Evolutionary conservation across 1,284 basidiomycete species (phyloP).

Genomic region (Earliella scabrosa): DNA sequence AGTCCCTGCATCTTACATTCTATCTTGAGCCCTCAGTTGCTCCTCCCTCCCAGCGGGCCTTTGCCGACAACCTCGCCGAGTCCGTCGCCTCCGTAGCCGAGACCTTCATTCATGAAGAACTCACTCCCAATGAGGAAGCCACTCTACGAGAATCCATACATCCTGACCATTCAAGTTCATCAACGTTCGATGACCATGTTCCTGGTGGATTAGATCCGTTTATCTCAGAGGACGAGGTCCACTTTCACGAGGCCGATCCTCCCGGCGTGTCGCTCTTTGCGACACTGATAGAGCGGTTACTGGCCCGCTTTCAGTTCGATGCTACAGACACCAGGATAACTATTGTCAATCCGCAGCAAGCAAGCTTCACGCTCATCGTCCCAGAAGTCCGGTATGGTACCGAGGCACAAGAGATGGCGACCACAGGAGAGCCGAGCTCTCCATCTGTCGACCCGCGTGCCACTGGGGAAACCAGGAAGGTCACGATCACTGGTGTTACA

Average conservation of each 20-base stretch:
- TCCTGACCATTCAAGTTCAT: slow-evolving; percentile 37
- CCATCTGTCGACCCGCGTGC: not conserved
- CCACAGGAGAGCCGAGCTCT: not conserved
- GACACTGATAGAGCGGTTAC: slow-evolving; percentile 80
- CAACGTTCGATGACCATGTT: slow-evolving; percentile 38
- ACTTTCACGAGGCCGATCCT: slow-evolving; percentile 57
- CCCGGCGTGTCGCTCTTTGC: slow-evolving; percentile 85
- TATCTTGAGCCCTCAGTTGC: slow-evolving; percentile 44
- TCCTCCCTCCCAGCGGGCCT: slow-evolving; percentile 18
- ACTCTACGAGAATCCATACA: slow-evolving; percentile 74
- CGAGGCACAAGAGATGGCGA: slow-evolving; percentile 30
- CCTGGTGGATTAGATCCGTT: slow-evolving; percentile 74
- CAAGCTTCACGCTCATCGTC: slow-evolving; percentile 64
- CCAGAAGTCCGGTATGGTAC: slow-evolving; percentile 63
- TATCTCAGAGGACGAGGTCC: slow-evolving; percentile 42
- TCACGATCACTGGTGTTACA: slow-evolving; percentile 55
- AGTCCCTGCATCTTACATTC: slow-evolving; percentile 66
- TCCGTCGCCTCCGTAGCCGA: slow-evolving; percentile 84
- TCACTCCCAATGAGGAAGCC: slow-evolving; percentile 73
- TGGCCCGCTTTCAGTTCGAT: slow-evolving; percentile 83
- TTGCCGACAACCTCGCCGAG: slow-evolving; percentile 59
- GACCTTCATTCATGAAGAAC: slow-evolving; percentile 83
- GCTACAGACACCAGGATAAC: slow-evolving; percentile 72
- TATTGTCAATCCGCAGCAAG: slow-evolving; percentile 61
- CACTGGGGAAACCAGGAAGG: slow-evolving; percentile 46